These are phyloP conservation scores for Cetraspora pellucida DNA, from an alignment of 192 early-diverging fungal species.

Conservation along the genomic window DNA sequence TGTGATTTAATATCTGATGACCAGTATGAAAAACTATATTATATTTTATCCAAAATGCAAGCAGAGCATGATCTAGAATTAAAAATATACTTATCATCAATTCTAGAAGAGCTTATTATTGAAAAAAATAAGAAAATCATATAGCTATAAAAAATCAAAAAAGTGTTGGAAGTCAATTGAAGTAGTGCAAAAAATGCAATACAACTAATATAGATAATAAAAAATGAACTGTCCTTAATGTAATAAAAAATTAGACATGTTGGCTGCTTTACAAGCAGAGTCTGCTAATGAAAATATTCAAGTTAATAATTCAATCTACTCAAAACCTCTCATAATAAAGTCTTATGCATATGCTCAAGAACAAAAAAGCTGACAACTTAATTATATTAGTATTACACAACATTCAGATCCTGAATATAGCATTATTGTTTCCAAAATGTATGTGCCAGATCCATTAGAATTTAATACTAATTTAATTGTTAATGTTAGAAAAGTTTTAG, in stretches of 20 bases:
- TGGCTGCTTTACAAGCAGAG: neutral
- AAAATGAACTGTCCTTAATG: neutral
- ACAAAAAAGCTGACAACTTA: neutral
- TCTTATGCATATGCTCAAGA: neutral
- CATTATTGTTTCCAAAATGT: neutral
- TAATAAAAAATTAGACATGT: neutral
- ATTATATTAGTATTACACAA: slow-evolving; percentile 18
- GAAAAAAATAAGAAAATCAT: neutral
- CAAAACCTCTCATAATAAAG: neutral
- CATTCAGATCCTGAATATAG: neutral
- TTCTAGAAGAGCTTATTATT: neutral
- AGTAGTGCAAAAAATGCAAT: neutral
- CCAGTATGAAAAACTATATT: slow-evolving; percentile 4
- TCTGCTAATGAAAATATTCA: neutral
- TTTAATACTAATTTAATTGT: slow-evolving; percentile 1
- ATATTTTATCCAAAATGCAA: slow-evolving; percentile 18
- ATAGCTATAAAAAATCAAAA: neutral
- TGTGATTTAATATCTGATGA: neutral
- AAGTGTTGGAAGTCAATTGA: neutral
- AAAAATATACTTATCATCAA: neutral
- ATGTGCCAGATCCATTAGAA: slow-evolving; percentile 3
- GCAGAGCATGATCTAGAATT: neutral
- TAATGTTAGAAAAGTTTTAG: slow-evolving; percentile 12
- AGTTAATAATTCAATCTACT: neutral
- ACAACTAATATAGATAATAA: slow-evolving; percentile 5